A percentile compares a stretch with the other conserved stretches of the same genome.
These are phyloP conservation scores for Trametes elegans DNA, from an alignment of 768 basidiomycete genomes.

Conservation along the genomic window DNA sequence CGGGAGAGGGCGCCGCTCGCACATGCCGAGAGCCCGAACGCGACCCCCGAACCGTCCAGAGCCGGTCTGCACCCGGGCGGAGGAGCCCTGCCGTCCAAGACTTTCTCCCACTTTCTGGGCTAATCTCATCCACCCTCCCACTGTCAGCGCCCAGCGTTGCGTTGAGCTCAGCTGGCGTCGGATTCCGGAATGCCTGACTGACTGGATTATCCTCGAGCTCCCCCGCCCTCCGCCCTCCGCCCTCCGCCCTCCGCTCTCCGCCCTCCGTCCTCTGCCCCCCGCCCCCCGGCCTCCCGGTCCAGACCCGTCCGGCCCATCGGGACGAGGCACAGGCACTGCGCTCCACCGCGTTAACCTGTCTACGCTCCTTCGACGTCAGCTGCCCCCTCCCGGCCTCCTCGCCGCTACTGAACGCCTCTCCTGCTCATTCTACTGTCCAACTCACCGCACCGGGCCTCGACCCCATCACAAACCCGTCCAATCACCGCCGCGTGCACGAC, in stretches of 20 bases:
- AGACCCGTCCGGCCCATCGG: conserved; percentile 1
- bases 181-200: neutral
- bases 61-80: neutral
- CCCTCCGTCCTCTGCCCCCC: neutral
- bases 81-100: neutral
- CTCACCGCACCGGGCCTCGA: too few relatives aligned
- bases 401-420: too few relatives aligned
- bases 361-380: too few relatives aligned
- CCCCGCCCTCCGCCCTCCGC: neutral
- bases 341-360: too few relatives aligned
- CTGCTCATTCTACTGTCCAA: too few relatives aligned
- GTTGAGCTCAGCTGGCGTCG: neutral
- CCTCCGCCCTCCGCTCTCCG: too few relatives aligned
- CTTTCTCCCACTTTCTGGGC: conserved; percentile 6
- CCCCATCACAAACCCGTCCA: too few relatives aligned
- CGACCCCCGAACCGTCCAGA: neutral
- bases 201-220: neutral
- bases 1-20: neutral
- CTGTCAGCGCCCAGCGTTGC: neutral
- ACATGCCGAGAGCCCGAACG: neutral
- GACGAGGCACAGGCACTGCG: conserved; percentile 9
- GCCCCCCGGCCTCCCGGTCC: neutral
- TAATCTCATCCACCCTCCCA: neutral
- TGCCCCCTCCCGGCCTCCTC: too few relatives aligned
- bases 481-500: too few relatives aligned